These are phyloP conservation scores for Mycena galericulata DNA, from an alignment of 768 basidiomycete genomes.

Conservation along the genomic window DNA sequence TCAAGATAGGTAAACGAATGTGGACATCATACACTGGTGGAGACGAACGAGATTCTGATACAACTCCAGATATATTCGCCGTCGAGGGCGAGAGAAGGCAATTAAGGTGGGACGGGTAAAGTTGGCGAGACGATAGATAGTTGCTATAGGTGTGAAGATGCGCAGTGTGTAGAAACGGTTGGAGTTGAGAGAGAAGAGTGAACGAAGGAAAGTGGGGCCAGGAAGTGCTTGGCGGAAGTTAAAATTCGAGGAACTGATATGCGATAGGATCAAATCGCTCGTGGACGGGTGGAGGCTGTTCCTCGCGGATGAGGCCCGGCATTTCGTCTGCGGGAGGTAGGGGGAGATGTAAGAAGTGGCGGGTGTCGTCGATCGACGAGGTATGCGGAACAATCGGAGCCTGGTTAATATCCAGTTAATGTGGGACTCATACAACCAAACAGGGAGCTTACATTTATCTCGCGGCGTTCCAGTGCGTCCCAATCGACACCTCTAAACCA, in stretches of 20 bases:
- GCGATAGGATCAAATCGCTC: conserved; percentile 75
- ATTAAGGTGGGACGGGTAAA: conserved; percentile 33
- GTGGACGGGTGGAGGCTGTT: conserved; percentile 66
- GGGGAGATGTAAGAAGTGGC: conserved; percentile 86
- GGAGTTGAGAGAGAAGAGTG: conserved; percentile 12
- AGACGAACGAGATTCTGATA: conserved; percentile 29
- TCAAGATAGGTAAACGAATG: conserved; percentile 31
- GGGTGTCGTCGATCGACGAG: conserved; percentile 83
- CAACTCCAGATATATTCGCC: conserved; percentile 31
- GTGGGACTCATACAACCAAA: neutral
- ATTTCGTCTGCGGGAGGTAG: conserved; percentile 83
- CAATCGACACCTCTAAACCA: conserved; percentile 98
- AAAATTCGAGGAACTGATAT: conserved; percentile 85
- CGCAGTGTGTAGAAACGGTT: conserved; percentile 12
- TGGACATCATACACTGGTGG: conserved; percentile 30
- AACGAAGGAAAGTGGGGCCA: conserved; percentile 37
- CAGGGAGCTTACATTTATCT: conserved; percentile 76
- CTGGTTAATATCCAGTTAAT: conserved; percentile 51
- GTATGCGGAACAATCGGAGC: conserved; percentile 90
- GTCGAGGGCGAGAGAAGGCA: conserved; percentile 21
- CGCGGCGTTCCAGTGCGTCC: conserved; percentile 86
- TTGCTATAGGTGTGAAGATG: conserved; percentile 31
- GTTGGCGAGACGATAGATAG: conserved; percentile 3
- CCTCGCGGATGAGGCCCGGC: conserved; percentile 79
- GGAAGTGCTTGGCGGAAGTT: conserved; percentile 42